Conservation (phyloP, 768 basidiomycete genomes). For the Collybia sordida region DNA sequence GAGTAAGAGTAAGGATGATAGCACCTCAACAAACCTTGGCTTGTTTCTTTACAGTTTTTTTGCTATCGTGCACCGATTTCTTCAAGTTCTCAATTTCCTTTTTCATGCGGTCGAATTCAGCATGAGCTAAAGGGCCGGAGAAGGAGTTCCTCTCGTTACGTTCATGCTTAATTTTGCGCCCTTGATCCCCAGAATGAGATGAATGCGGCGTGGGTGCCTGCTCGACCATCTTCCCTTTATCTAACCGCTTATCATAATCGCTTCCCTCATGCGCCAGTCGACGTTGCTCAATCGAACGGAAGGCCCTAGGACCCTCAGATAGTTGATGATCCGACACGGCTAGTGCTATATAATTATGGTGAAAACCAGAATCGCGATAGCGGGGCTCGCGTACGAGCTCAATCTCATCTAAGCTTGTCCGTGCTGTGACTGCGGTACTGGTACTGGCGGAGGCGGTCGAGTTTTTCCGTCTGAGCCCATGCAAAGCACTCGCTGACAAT, state of each 20-base stretch:
- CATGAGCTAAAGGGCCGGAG: slow-evolving; percentile 36
- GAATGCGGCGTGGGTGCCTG: slow-evolving; percentile 1
- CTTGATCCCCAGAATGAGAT: slow-evolving; percentile 6
- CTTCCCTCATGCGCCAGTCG: neutral
- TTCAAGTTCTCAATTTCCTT: slow-evolving; percentile 58
- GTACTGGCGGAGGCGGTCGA: slow-evolving; percentile 14
- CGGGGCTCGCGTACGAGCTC: neutral
- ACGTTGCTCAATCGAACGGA: slow-evolving; percentile 1
- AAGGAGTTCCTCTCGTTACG: slow-evolving; percentile 16
- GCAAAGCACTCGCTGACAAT: neutral
- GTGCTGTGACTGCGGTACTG: slow-evolving; percentile 8
- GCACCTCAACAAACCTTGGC: slow-evolving; percentile 43
- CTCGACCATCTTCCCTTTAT: slow-evolving; percentile 21
- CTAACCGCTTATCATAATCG: slow-evolving; percentile 11
- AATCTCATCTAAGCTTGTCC: slow-evolving; percentile 7
- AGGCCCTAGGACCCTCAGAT: neutral
- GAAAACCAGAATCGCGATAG: neutral
- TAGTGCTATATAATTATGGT: neutral
- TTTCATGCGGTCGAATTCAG: slow-evolving; percentile 55
- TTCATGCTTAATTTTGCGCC: slow-evolving; percentile 11
- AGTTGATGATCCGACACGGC: neutral
- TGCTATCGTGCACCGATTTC: slow-evolving; percentile 44
- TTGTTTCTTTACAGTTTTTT: slow-evolving; percentile 54
- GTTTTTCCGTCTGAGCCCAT: slow-evolving; percentile 24
- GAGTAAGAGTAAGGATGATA: neutral